Conservation (phyloP, 371 early-diverging fungal species). For the Rhizomucor pusillus region DNA sequence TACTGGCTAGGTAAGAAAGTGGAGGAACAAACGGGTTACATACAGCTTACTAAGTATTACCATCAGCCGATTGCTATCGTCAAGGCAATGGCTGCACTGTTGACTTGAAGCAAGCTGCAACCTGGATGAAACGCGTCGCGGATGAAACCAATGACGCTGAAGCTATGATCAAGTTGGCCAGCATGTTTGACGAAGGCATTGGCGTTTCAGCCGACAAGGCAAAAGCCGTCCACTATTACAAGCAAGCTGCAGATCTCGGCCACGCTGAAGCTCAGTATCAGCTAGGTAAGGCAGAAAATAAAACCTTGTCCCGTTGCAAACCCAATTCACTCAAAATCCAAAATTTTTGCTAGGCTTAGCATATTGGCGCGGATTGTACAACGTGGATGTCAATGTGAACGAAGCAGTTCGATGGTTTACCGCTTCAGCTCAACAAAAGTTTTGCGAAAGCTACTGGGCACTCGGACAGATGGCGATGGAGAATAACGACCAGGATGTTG, state of each 20-base stretch:
- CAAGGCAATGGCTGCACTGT: slow-evolving; percentile 26
- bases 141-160: slow-evolving; percentile 24
- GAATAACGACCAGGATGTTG: slow-evolving; percentile 28
- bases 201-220: slow-evolving; percentile 6
- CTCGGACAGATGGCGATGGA: slow-evolving; percentile 34
- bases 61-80: slow-evolving; percentile 26
- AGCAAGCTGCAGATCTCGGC: slow-evolving; percentile 23
- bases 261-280: slow-evolving; percentile 41
- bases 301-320: neutral
- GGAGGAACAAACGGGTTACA: no score
- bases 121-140: slow-evolving; percentile 25
- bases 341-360: slow-evolving; percentile 7
- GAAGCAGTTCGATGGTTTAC: slow-evolving; percentile 34
- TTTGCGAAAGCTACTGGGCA: slow-evolving; percentile 30
- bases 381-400: slow-evolving; percentile 14
- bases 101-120: slow-evolving; percentile 18
- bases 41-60: no score
- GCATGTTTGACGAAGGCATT: slow-evolving; percentile 23
- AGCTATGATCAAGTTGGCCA: slow-evolving; percentile 27
- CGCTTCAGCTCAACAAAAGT: slow-evolving; percentile 28
- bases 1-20: slow-evolving; percentile 40
- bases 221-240: slow-evolving; percentile 18
- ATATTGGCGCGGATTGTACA: slow-evolving; percentile 31
- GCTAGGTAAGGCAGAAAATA: slow-evolving; percentile 19
- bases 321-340: neutral